Conservation (phyloP, 305 asterid species). For the Andrographis paniculata region DNA sequence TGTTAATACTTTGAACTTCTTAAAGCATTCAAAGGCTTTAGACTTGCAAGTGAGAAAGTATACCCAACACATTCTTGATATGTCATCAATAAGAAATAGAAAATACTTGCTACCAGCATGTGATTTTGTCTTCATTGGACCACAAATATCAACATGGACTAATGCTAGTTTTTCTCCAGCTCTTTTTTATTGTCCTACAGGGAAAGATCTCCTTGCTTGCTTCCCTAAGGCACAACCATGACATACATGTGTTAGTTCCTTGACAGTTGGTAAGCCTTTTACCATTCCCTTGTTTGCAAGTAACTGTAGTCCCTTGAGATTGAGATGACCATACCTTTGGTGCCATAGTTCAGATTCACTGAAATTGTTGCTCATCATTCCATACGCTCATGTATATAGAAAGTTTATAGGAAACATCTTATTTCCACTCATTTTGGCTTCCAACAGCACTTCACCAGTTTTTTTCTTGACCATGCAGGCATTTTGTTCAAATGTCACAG, state of each 20-base stretch:
- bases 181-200: not conserved
- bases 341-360: not conserved
- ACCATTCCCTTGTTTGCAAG: not conserved
- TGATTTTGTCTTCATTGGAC: not conserved
- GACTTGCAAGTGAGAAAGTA: not conserved
- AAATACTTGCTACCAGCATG: not conserved
- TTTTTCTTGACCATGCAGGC: not conserved
- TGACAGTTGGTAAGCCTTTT: not conserved
- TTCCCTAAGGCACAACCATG: not conserved
- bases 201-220: not conserved
- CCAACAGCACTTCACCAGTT: not conserved
- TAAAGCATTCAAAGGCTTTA: not conserved
- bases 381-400: not conserved
- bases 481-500: not conserved
- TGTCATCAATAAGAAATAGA: not conserved
- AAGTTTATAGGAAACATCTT: not conserved
- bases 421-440: not conserved
- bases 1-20: not conserved
- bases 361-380: not conserved
- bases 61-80: not conserved
- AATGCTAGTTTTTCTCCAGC: not conserved
- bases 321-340: not conserved
- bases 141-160: not conserved
- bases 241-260: not conserved
- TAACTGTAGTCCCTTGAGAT: not conserved